Evolutionary conservation across 2,329 filamentous ascomycete genomes (phyloP).

Genomic region (Epichloe bromicola): DNA sequence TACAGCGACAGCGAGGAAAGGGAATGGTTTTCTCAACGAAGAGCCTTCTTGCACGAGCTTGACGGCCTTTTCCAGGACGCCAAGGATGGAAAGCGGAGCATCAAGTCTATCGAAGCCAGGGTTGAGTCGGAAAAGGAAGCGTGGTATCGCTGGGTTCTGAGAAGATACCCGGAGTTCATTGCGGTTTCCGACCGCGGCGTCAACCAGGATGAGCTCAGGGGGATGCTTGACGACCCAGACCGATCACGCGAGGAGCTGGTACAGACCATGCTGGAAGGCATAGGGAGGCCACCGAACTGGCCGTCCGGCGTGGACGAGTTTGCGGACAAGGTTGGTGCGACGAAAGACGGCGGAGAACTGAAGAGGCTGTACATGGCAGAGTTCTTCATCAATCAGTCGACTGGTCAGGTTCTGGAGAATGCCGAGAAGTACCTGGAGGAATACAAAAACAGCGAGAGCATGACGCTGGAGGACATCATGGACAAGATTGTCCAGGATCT

Average conservation of each 20-base stretch:
- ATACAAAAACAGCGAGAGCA: conserved; percentile 15
- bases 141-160: conserved; percentile 37
- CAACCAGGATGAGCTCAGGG: conserved; percentile 20
- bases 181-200: conserved; percentile 17
- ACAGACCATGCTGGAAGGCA: conserved; percentile 21
- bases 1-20: conserved; percentile 21
- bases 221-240: conserved; percentile 25
- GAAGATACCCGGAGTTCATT: conserved; percentile 26
- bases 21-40: conserved; percentile 41
- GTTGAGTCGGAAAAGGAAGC: conserved; percentile 38
- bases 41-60: conserved; percentile 35
- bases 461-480: conserved; percentile 21
- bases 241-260: conserved; percentile 24
- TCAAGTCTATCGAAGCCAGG: conserved; percentile 34
- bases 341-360: conserved; percentile 20
- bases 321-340: conserved; percentile 19
- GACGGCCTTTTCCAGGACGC: conserved; percentile 36
- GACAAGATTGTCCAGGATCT: conserved; percentile 20
- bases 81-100: conserved; percentile 27
- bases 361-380: conserved; percentile 27
- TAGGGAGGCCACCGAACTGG: conserved; percentile 22
- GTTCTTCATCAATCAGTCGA: conserved; percentile 27
- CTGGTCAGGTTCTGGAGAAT: conserved; percentile 19
- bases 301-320: conserved; percentile 21
- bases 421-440: conserved; percentile 28